phyloP scores from a whole-genome alignment of 2,329 filamentous ascomycete species.

The Botrytis tulipae region DNA sequence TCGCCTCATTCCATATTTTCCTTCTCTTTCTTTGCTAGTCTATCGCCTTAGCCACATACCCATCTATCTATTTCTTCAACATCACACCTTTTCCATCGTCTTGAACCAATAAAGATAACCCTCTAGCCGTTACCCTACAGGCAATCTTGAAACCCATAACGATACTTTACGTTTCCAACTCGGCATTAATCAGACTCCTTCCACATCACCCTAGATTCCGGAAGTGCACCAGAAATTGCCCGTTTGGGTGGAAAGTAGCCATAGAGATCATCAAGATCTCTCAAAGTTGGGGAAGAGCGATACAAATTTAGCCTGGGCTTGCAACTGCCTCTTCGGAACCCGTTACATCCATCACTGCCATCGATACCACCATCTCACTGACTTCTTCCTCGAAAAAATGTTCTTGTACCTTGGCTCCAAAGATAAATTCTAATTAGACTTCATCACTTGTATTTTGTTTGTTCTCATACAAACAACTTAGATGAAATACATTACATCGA shows the following conservation, averaged over 20 bases:
- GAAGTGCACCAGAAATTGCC: constrained; percentile 12
- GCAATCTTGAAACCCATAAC: constrained; percentile 17
- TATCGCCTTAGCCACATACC: constrained; percentile 13
- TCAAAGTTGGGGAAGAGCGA: constrained; percentile 4
- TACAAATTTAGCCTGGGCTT: constrained; percentile 1
- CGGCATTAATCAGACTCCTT: constrained; percentile 17
- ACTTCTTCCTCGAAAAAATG: background rate
- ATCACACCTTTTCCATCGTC: background rate
- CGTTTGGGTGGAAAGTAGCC: constrained; percentile 7
- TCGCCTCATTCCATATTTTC: constrained; percentile 20
- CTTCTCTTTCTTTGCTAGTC: constrained; percentile 10
- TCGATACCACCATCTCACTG: background rate
- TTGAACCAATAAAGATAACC: constrained; percentile 5
- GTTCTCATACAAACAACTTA: background rate
- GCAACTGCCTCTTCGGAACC: constrained; percentile 13
- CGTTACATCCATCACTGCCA: background rate
- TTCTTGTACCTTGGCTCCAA: background rate
- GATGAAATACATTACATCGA: background rate
- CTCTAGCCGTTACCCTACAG: background rate
- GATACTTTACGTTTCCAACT: background rate
- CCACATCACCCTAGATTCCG: background rate
- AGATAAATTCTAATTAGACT: constrained; percentile 5
- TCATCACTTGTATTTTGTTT: constrained; percentile 2
- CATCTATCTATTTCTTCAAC: constrained; percentile 4
- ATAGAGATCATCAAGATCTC: constrained; percentile 1